Percentiles rank a stretch among this genome's conserved stretches.
Evolutionary conservation across 495 filamentous ascomycete species (phyloP).

Genomic region (Xylaria longipes): DNA sequence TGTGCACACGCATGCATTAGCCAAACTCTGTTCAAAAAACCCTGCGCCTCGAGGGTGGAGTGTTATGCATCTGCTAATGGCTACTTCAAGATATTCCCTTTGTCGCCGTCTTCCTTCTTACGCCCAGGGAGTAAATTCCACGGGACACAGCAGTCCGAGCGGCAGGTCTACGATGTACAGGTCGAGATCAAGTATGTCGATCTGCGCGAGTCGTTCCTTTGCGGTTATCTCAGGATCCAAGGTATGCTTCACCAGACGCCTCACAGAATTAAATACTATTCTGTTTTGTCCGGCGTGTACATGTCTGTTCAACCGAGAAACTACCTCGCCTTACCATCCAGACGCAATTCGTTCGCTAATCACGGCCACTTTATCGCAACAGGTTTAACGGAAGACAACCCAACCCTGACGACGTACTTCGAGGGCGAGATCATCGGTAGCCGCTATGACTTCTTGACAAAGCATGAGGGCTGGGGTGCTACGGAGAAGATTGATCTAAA

Average conservation of each 20-base stretch:
- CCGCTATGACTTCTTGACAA: constrained; percentile 91
- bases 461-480: constrained; percentile 89
- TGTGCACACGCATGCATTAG: constrained; percentile 30
- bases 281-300: neutral
- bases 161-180: constrained; percentile 90
- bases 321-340: neutral
- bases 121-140: constrained; percentile 86
- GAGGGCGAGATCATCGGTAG: constrained; percentile 97
- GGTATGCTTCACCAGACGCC: constrained; percentile 59
- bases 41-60: neutral
- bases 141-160: constrained; percentile 90
- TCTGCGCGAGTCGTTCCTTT: constrained; percentile 91
- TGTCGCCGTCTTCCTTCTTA: constrained; percentile 78
- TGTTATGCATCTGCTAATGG: constrained; percentile 17
- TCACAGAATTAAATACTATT: neutral
- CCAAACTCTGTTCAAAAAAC: neutral
- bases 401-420: constrained; percentile 96
- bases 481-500: constrained; percentile 90
- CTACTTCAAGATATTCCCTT: constrained; percentile 60
- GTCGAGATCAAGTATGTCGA: constrained; percentile 98
- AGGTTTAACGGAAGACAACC: constrained; percentile 96
- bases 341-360: constrained; percentile 28
- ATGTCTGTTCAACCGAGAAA: neutral
- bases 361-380: neutral
- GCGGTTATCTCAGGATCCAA: constrained; percentile 95